A percentile compares a stretch with the other conserved stretches of the same genome.
Conservation (phyloP, 2,329 filamentous ascomycete species). For the Colletotrichum endophyticum region DNA sequence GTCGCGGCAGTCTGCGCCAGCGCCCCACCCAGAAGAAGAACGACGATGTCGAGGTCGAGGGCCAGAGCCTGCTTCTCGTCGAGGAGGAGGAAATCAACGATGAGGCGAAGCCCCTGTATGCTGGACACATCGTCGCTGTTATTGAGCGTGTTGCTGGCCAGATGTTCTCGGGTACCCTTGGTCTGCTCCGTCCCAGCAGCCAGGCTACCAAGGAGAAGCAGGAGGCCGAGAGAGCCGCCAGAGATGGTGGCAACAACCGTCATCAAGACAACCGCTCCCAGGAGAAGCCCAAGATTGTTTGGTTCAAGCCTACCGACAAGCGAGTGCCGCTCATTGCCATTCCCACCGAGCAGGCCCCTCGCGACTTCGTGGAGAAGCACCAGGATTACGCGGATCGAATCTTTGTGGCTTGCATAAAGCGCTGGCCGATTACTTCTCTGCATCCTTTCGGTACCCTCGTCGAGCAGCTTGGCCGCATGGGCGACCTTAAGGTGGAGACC, state of each 20-base stretch:
- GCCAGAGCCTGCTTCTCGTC: slow-evolving; percentile 93
- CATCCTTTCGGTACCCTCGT: slow-evolving; percentile 98
- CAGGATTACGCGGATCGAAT: slow-evolving; percentile 97
- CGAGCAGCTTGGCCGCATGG: slow-evolving; percentile 96
- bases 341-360: slow-evolving; percentile 94
- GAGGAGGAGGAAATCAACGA: slow-evolving; percentile 99
- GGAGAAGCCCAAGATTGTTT: slow-evolving; percentile 99
- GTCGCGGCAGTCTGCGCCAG: slow-evolving; percentile 93
- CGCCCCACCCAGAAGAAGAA: slow-evolving; percentile 99
- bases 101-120: slow-evolving; percentile 96
- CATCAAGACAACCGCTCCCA: slow-evolving; percentile 83
- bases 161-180: slow-evolving; percentile 98
- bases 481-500: slow-evolving; percentile 95
- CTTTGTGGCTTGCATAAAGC: slow-evolving; percentile 98
- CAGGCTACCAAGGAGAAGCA: slow-evolving; percentile 99
- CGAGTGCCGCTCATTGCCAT: slow-evolving; percentile 97
- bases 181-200: slow-evolving; percentile 91
- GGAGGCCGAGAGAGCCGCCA: slow-evolving; percentile 91
- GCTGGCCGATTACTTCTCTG: slow-evolving; percentile 99
- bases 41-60: slow-evolving; percentile 97
- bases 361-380: slow-evolving; percentile 98
- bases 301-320: slow-evolving; percentile 99
- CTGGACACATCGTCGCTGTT: slow-evolving; percentile 95
- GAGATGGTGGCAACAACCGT: slow-evolving; percentile 76
- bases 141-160: slow-evolving; percentile 96